Evolutionary conservation across 225 moss, liverwort and hornwort species (phyloP), one percentile per base, ranked within the genome.

Genomic region (Antitrichia curtipendula): DNA sequence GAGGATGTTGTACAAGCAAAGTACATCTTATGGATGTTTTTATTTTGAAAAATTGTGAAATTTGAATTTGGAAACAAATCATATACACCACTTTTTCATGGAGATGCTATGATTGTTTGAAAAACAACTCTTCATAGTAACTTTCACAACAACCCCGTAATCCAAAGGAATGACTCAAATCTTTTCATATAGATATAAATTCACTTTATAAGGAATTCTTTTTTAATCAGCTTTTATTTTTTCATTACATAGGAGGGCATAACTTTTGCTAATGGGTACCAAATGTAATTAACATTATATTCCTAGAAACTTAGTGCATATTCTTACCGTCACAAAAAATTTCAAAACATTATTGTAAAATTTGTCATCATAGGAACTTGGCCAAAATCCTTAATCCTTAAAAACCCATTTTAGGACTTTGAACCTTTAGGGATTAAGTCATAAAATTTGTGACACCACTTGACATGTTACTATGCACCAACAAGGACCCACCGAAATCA

Each of bases 261-360:
- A 28, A 45, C 28, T 72, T 45, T 28, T 45, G 41, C 28, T 71
- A 9, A n/a, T 21, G n/a, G 38, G 31, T 47, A 47, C 47, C 31
- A 47, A 47, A 47, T 47, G 18, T 29, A 73, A 73, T 45, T 28
- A 45, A 31, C 47, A 31, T 11, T 11, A 47, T 19, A 7, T 29
- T 31, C 18, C 19, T 47, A 47, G 4, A 45, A 29, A 47, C 11
- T 31, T 18, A 31, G 10, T 73, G 19, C 11, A 73, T 31, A 29
- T 0, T 12, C 3, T 47, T 47, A 31, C 1, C 0, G 0, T 11
- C 17, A 29, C 7, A 47, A 73, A 43, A 31, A 73, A 1, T 18
- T 73, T 31, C 7, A 40, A 69, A 21, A 66, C 4, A 22, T 68
- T 22, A 21, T 38, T 12, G 12, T 22, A 38, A n/a, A n/a, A 65